A percentile compares a stretch with the other conserved stretches of the same genome.
These are phyloP conservation scores for Amanita pallidorosea DNA, from an alignment of 768 basidiomycete species.

Conservation along the genomic window DNA sequence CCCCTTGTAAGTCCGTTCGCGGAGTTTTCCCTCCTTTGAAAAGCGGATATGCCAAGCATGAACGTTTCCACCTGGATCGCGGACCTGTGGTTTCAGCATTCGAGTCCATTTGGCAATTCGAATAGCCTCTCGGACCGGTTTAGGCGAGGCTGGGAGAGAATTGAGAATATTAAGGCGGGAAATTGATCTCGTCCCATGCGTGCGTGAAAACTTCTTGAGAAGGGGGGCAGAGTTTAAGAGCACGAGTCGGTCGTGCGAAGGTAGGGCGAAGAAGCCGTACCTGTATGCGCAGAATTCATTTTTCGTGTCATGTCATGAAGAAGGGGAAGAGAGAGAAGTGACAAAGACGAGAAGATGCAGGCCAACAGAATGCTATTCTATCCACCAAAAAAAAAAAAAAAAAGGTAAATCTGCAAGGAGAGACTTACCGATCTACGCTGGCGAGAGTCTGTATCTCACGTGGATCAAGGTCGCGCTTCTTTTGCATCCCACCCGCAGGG, in stretches of 20 bases:
- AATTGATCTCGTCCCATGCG: conserved; percentile 32
- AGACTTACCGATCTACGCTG: conserved; percentile 76
- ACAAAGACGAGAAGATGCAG: too few relatives aligned
- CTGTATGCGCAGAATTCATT: conserved; percentile 26
- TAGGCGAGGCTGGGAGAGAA: conserved; percentile 35
- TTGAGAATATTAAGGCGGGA: conserved; percentile 34
- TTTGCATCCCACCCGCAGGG: conserved; percentile 47
- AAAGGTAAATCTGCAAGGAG: too few relatives aligned
- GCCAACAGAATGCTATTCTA: too few relatives aligned
- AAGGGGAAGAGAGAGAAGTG: too few relatives aligned
- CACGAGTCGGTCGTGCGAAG: conserved; percentile 79
- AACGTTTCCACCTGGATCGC: conserved; percentile 72
- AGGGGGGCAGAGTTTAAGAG: conserved; percentile 55
- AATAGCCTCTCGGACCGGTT: conserved; percentile 51
- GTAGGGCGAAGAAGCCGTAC: conserved; percentile 82
- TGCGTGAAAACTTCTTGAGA: conserved; percentile 41
- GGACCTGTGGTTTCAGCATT: conserved; percentile 64
- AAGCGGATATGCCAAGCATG: conserved; percentile 59
- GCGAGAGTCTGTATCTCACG: conserved; percentile 65
- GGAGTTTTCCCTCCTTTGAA: conserved; percentile 57
- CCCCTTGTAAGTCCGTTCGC: conserved; percentile 83
- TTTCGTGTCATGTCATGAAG: neutral
- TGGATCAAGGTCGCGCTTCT: conserved; percentile 53
- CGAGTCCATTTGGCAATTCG: conserved; percentile 92
- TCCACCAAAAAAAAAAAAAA: too few relatives aligned